Percentiles rank a stretch among this genome's conserved stretches.
Conservation (phyloP, 2,329 filamentous ascomycete genomes). For the Cytospora piceae region DNA sequence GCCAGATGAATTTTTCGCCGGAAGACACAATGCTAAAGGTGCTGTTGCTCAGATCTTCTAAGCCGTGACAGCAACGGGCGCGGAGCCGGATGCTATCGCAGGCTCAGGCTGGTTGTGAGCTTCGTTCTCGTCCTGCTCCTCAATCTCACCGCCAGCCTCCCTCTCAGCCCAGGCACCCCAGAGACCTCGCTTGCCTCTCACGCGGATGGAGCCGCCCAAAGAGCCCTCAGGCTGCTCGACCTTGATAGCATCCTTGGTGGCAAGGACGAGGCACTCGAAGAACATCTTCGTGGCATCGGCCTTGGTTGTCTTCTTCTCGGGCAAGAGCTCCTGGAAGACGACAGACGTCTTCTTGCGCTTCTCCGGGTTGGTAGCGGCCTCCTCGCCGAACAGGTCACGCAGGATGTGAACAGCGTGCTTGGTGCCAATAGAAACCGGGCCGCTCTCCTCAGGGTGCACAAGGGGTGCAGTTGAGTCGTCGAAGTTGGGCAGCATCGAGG, state of each 20-base stretch:
- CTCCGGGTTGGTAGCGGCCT: conserved; percentile 69
- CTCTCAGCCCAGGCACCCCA: conserved; percentile 96
- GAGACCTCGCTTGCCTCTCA: conserved; percentile 90
- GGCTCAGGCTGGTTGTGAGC: conserved; percentile 38
- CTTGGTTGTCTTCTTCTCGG: conserved; percentile 77
- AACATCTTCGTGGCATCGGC: conserved; percentile 99
- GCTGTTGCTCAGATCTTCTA: conserved; percentile 15
- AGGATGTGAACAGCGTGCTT: conserved; percentile 96
- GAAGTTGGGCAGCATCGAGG: conserved; percentile 63
- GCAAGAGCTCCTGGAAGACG: conserved; percentile 88
- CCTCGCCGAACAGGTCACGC: conserved; percentile 80
- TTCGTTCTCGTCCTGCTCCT: conserved; percentile 49
- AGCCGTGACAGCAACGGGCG: conserved; percentile 28
- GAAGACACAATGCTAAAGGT: conserved; percentile 7
- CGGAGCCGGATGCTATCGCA: conserved; percentile 36
- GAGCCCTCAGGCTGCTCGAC: conserved; percentile 79
- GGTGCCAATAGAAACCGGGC: conserved; percentile 86
- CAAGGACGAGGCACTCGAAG: conserved; percentile 93
- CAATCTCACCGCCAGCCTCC: conserved; percentile 67
- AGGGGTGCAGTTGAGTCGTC: conserved; percentile 78
- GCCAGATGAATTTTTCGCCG: conserved; percentile 1
- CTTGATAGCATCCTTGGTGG: conserved; percentile 97
- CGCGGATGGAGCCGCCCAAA: conserved; percentile 78
- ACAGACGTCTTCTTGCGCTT: conserved; percentile 77
- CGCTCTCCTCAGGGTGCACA: conserved; percentile 80